Conservation (phyloP, 2,329 filamentous ascomycete species). For the Claviceps africana region DNA sequence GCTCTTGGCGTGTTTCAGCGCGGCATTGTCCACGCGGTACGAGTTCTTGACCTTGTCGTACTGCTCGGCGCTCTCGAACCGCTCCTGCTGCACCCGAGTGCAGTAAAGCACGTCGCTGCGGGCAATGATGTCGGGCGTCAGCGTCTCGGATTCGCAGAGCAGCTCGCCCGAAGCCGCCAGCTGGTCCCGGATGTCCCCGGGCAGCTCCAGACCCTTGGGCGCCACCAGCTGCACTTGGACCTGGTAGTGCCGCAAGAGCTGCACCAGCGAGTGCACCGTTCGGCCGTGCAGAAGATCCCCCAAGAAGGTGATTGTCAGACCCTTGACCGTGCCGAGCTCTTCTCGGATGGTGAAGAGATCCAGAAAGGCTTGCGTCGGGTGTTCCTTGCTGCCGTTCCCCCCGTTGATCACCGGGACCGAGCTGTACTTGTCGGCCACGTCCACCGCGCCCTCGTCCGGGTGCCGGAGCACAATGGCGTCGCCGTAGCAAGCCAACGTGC, state of each 20-base stretch:
- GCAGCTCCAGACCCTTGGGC: conserved; percentile 65
- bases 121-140: conserved; percentile 78
- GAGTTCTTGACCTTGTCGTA: conserved; percentile 82
- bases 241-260: conserved; percentile 89
- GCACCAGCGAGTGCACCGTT: conserved; percentile 87
- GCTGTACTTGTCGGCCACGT: conserved; percentile 73
- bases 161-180: conserved; percentile 65
- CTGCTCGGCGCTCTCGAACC: conserved; percentile 66
- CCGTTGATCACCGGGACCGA: conserved; percentile 92
- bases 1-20: conserved; percentile 80
- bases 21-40: conserved; percentile 80
- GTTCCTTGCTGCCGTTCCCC: conserved; percentile 88
- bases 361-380: conserved; percentile 93
- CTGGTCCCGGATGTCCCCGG: conserved; percentile 56
- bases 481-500: conserved; percentile 85
- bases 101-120: conserved; percentile 90
- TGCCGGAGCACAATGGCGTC: conserved; percentile 95
- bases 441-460: conserved; percentile 66
- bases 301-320: conserved; percentile 88
- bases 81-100: conserved; percentile 91
- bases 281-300: conserved; percentile 89
- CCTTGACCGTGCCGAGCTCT: conserved; percentile 88
- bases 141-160: conserved; percentile 55
- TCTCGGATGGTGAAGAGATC: conserved; percentile 98
- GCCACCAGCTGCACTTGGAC: conserved; percentile 86